phyloP scores from a whole-genome alignment of 306 rosid genomes.

The Luffa acutangula region DNA sequence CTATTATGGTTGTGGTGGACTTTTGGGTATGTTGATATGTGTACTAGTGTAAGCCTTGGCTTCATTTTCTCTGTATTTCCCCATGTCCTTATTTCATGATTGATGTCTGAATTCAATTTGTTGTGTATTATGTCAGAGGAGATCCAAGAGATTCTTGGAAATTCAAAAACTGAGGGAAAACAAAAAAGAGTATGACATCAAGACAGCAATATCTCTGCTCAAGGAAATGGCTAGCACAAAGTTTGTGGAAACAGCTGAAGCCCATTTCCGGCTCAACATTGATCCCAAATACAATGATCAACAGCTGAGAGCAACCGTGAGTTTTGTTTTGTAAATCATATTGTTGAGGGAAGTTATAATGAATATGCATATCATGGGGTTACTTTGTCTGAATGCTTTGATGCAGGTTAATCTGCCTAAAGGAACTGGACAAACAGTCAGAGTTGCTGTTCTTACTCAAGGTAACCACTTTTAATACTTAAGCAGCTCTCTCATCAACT shows the following conservation, averaged over 20 bases:
- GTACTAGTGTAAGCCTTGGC: not conserved
- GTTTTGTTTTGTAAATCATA: conserved; percentile 22
- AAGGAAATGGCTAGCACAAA: conserved; percentile 59
- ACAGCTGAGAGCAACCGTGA: conserved; percentile 92
- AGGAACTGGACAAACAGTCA: conserved; percentile 91
- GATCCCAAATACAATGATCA: conserved; percentile 98
- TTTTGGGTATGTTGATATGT: not conserved
- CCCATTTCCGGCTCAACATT: conserved; percentile 96
- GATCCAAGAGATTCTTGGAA: conserved; percentile 95
- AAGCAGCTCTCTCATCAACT: not conserved
- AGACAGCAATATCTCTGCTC: conserved; percentile 62
- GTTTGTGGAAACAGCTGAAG: conserved; percentile 87
- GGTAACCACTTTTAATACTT: conserved; percentile 24
- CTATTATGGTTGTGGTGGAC: not conserved
- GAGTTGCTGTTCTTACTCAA: conserved; percentile 97
- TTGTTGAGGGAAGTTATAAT: not conserved
- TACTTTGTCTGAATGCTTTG: not conserved
- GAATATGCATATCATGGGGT: not conserved
- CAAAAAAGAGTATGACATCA: conserved; percentile 71
- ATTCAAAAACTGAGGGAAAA: conserved; percentile 79
- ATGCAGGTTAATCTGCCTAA: conserved; percentile 84
- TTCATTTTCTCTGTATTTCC: not conserved
- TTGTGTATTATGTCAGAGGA: conserved; percentile 33
- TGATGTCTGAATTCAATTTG: not conserved
- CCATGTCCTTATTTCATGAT: not conserved